Evolutionary conservation across 2,329 filamentous ascomycete species (phyloP), one percentile per base, ranked within the genome.

Genomic region (Septoria petroselini): DNA sequence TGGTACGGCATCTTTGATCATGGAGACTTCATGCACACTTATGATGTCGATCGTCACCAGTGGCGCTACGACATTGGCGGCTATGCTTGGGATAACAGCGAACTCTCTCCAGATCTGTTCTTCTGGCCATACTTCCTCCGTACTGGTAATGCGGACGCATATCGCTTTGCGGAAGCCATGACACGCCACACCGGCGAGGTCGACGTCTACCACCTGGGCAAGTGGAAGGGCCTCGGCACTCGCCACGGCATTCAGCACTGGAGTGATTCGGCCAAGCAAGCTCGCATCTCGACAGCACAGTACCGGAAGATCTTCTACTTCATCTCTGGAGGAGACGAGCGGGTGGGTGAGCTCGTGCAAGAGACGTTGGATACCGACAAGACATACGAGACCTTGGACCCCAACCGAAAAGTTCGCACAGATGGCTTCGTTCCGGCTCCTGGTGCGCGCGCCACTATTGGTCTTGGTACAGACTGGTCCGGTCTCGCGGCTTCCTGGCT

Each of bases 1-100:
- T 84, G 81, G 81, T 84, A 83, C 55, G 81, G 81, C 0, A 83
- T 83, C 68, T 76, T 76, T 63, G 80, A 84, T 52, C 72, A 81
- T 46, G 81, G 81, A 1, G 81, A 84, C 55, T 72, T 84, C 33
- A 80, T 80, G 71, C 81, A 84, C 58, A 78, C 79, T 0, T 84
- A 84, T 52, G 81, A 84, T 42, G 55, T 62, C 0, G 75, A 82
- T 60, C 70, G 81, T 3, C 81, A 83, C 54, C 71, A 71, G 1
- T 84, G 81, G 81, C 73, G 79, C 1, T 84, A 83, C 48, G 81
- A 84, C 38, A 64, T 84, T 14, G 81, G 81, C 3, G 81, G 81
- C 0, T 84, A 80, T 50, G 80, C 79, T 0, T 84, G 81, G 81
- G 81, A 83, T 41, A 84, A 84, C 59, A 81, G 77, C 0, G 81